Base-by-base conservation (phyloP, 164 flowering plant genomes). In the Tetrastigma voinierianum region DNA sequence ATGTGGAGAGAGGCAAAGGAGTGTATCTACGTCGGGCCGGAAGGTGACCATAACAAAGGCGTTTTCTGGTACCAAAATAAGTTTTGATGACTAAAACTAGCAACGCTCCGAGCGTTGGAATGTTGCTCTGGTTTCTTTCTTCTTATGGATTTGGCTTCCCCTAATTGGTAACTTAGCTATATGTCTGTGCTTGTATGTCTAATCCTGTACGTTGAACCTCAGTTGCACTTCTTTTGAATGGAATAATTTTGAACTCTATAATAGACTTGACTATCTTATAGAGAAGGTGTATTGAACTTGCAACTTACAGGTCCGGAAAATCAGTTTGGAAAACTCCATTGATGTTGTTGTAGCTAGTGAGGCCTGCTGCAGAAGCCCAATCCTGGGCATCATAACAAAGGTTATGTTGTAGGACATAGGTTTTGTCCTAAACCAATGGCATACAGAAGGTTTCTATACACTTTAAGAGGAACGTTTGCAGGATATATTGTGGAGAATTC, bases 1-100 rank as follows among this genome's bases (percentile, higher is more conserved):
- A 72, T 86, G 83, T 91, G 75, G 73, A 82, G 95, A 62, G 97
- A 91, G 72, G 86, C 87, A 1, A 86, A 76, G 75, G 93, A 89
- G 77, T 91, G 97, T 44, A n/a, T 91, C 16, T 91, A 84, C 48
- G 91, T 91, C 9, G 91, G 82, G 69, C 75, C 84, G 0, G 97
- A 91, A 63, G 86, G 66, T 61, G 77, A 67, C 21, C 61, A 72
- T 63, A 74, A 14, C 51, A 82, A 83, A 68, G 97, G 97, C 20
- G 87, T 91, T 7, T 86, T 76, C 78, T 91, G 96, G 96, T 89
- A 84, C 72, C 61, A 46, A 7, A 87, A 80, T 24, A 75, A 82
- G 80, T 15, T 83, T 9, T 77, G 67, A 72, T 55, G 56, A 17
- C 2, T 11, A 62, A 59, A 47, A 62, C 19, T 51, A 57, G 16